Evolutionary conservation across 495 filamentous ascomycete species (phyloP).

Genomic region (Aspergillus carlsbadensis): DNA sequence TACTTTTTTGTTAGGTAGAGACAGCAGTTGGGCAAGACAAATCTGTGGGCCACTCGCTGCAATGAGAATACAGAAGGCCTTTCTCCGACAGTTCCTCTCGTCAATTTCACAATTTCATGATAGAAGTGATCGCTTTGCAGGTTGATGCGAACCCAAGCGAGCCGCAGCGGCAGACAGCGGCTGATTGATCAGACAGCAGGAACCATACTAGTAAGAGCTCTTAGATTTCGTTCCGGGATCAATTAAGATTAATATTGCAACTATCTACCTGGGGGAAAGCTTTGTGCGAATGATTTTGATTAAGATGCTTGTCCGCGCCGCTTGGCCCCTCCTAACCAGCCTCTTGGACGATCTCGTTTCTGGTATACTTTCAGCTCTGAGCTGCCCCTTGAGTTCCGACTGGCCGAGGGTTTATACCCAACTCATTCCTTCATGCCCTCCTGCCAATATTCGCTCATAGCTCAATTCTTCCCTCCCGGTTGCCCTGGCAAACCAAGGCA

Average conservation of each 20-base stretch:
- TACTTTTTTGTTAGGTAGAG: constrained; percentile 3
- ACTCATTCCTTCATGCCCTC: neutral
- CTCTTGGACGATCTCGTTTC: constrained; percentile 14
- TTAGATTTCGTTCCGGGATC: neutral
- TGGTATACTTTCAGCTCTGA: constrained; percentile 6
- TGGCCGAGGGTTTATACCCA: neutral
- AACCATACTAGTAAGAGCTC: neutral
- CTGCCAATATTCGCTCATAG: too few relatives aligned
- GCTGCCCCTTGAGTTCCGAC: constrained; percentile 14
- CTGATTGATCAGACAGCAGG: neutral
- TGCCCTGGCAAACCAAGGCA: neutral
- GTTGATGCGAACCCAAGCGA: neutral
- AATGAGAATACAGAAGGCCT: constrained; percentile 1
- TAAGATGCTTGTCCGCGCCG: constrained; percentile 9
- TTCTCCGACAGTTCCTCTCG: neutral
- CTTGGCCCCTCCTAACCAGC: constrained; percentile 13
- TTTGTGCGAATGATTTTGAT: neutral
- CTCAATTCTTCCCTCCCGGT: too few relatives aligned
- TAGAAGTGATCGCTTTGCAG: neutral
- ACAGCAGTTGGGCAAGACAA: constrained; percentile 8
- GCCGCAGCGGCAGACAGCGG: neutral
- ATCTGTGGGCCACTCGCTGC: constrained; percentile 11
- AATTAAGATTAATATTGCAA: neutral
- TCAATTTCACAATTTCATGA: constrained; percentile 15
- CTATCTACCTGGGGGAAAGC: neutral